Conservation (phyloP, 2,329 filamentous ascomycete genomes). For the Penicillium brevicompactum region DNA sequence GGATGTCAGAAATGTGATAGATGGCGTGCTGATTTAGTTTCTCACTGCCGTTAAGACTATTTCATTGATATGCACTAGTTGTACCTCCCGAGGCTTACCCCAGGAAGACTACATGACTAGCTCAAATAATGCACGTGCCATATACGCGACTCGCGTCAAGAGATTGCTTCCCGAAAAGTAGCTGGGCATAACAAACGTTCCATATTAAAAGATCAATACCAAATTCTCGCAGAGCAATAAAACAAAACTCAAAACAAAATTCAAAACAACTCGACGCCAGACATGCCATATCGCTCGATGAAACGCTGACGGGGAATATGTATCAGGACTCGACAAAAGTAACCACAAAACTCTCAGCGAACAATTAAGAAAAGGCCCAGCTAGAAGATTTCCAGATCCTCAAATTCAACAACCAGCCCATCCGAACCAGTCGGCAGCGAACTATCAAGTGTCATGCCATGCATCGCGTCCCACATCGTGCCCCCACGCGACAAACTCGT, state of each 20-base stretch:
- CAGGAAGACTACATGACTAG: no score
- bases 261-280: constrained; percentile 16
- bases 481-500: constrained; percentile 47
- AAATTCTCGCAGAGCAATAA: neutral
- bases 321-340: constrained; percentile 16
- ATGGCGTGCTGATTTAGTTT: no score
- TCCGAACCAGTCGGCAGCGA: constrained; percentile 32
- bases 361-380: constrained; percentile 3
- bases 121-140: neutral
- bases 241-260: neutral
- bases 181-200: neutral
- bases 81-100: no score
- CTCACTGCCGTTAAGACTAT: no score
- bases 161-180: neutral
- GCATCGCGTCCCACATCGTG: constrained; percentile 43
- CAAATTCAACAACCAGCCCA: constrained; percentile 52
- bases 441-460: constrained; percentile 33
- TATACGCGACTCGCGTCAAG: constrained; percentile 1
- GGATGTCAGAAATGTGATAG: no score
- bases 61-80: no score
- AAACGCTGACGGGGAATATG: constrained; percentile 22
- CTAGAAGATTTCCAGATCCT: constrained; percentile 54
- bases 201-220: neutral
- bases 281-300: constrained; percentile 25
- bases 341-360: constrained; percentile 35